Evolutionary conservation across 202 grass and related monocot genomes (phyloP).

Genomic region (Brachypodium distachyon): DNA sequence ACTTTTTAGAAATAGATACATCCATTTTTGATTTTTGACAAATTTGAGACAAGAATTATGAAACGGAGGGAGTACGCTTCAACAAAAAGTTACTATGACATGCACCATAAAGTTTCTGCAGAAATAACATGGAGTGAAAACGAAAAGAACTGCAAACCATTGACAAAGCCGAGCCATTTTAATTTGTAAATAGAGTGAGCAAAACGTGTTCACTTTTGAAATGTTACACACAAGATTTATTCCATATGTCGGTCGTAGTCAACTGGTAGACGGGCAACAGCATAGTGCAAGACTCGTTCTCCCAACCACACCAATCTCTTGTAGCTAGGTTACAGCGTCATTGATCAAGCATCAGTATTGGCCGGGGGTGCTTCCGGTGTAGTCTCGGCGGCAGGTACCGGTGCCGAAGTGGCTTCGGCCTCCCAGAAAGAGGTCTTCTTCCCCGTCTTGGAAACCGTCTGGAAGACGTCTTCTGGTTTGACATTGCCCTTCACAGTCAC

Average conservation of each 20-base stretch:
- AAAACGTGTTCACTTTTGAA: too few species aligned
- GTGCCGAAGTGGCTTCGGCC: slow-evolving; percentile 6
- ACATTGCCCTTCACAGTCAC: slow-evolving; percentile 85
- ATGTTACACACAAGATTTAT: not conserved
- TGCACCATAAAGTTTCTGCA: too few species aligned
- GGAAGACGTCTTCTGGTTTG: slow-evolving; percentile 70
- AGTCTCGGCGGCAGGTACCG: not conserved
- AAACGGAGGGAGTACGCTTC: too few species aligned
- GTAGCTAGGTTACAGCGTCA: not conserved
- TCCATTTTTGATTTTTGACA: too few species aligned
- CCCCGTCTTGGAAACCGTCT: slow-evolving; percentile 82
- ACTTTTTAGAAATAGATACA: too few species aligned
- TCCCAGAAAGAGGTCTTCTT: slow-evolving; percentile 88
- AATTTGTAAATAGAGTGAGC: too few species aligned
- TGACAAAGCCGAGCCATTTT: not conserved
- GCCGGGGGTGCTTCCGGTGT: not conserved
- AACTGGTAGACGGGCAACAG: not conserved
- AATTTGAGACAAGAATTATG: too few species aligned
- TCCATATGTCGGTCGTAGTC: not conserved
- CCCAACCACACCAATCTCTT: not conserved
- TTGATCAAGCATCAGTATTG: slow-evolving; percentile 1
- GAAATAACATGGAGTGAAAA: too few species aligned
- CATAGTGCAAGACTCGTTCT: too few species aligned
- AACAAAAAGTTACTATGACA: too few species aligned
- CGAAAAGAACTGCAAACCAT: not conserved